These are phyloP conservation scores for Cryptosporidium baileyi DNA, from an alignment of 169 alveolate species.

Conservation along the genomic window DNA sequence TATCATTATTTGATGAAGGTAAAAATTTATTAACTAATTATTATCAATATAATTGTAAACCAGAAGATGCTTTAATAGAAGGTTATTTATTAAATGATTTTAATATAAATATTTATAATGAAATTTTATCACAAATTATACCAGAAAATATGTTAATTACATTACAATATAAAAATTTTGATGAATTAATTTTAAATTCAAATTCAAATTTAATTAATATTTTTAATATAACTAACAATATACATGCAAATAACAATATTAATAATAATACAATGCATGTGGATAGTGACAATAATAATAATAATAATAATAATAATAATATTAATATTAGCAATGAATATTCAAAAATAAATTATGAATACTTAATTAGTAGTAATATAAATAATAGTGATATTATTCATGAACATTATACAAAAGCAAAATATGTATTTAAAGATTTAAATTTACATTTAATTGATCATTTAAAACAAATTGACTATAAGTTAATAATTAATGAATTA, in stretches of 20 bases:
- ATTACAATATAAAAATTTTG: neutral
- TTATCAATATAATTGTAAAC: neutral
- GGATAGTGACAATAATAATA: no score
- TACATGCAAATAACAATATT: no score
- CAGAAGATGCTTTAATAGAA: constrained; percentile 5
- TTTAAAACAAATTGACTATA: neutral
- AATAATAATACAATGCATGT: no score
- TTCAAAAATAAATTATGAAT: neutral
- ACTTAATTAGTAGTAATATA: neutral
- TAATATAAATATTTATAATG: neutral
- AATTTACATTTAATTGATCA: neutral
- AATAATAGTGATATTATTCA: neutral
- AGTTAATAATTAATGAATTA: neutral
- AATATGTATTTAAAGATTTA: neutral
- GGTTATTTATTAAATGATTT: neutral
- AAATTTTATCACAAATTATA: neutral
- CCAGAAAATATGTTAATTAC: constrained; percentile 18
- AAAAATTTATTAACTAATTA: neutral
- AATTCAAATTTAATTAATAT: no score
- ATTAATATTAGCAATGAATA: neutral
- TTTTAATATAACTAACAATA: no score
- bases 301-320: neutral
- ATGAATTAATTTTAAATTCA: neutral
- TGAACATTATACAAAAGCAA: neutral
- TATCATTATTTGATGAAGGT: neutral